Base-by-base conservation (phyloP, 2,329 filamentous ascomycete species). In the Metarhizium sp. region DNA sequence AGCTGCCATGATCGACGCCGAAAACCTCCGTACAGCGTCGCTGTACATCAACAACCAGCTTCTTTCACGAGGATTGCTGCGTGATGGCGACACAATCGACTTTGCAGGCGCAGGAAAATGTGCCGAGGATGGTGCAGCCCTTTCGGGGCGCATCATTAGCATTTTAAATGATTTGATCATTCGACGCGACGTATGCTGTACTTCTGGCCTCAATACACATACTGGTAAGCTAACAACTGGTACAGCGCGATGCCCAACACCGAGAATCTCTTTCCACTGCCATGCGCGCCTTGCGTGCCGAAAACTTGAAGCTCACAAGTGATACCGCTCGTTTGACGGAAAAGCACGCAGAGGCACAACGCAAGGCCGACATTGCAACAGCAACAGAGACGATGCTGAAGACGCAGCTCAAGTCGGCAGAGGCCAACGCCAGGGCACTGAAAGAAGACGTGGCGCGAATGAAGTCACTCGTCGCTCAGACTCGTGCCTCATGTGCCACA, bases 161-260 rank as follows among this genome's bases (percentile, higher is more conserved):
- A 80, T 99, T 29, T 84, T 99, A 51, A 96, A 99, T 71, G 94
- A 99, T 67, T 73, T 99, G 62, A 90, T 99, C 57, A 70, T 96
- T 58, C 83, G 92, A 61, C 84, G 92, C 76, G 94, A 99, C 69
- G 90, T 95, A 76, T 49, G 69, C 45, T 14, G 8, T 59, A 1
- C 25, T 7, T 45, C 32, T 42, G 20, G 16, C 13, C 29, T 40
- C n/a, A n/a, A 6, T 16, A 7, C 42, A 34, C 36, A 14, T 16
- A 7, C n/a, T 16, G 14, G 47, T 5, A n/a, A n/a, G 50, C 55
- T 63, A 50, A 62, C 54, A 62, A 53, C 20, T 25, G 10, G 6
- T 40, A 50, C 69, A 95, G 88, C 88, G 90, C 68, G 92, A 96
- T 71, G 88, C 91, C 59, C 88, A 94, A 60, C 87, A 95, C 68